Base-by-base conservation (phyloP, 2,329 filamentous ascomycete genomes). In the Orbilia blumenaviensis region DNA sequence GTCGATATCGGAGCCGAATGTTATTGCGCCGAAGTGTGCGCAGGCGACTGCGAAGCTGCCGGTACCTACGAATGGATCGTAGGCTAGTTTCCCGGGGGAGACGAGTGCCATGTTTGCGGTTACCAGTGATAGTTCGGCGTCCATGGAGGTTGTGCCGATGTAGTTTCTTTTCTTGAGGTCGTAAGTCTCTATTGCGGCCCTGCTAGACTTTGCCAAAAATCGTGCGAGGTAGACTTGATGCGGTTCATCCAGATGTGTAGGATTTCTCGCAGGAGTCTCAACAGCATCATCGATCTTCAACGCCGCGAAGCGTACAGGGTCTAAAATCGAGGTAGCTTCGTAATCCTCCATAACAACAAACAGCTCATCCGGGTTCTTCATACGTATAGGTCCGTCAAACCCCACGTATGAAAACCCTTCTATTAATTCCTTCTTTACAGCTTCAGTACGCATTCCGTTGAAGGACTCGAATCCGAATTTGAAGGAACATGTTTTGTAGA, bases 101-200 rank as follows among this genome's bases (percentile, higher is more conserved):
- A 93, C 93, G 12, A 92, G 88, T 0, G 92, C 92, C 79, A 99
- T 89, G 81, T 98, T 99, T 1, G 94, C 95, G 0, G 94, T 97
- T 21, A 99, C 85, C 0, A 99, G 87, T 10, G 93, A 92, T 46
- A 99, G 86, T 82, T 98, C 95, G 0, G 94, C 92, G 82, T 99
- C 95, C 95, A 99, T 98, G 50, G 92, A 95, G 0, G 95, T 99
- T 0, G 94, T 98, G 79, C 91, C 93, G 80, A 99, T 98, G 82
- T 99, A 99, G 41, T 88, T 87, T 27, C 95, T 86, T 83, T 96
- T 97, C 86, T 99, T 99, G 21, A 99, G 86, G 82, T 97, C 93
- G 81, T 94, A 96, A 23, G 87, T 91, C 36, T 88, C 85, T 32
- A 92, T 86, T 3, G 90, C 85, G 63, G 91, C 88, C 48, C 94